These are phyloP conservation scores for Chalaropsis ovoidea DNA, from an alignment of 2,329 filamentous ascomycete genomes.

Conservation along the genomic window DNA sequence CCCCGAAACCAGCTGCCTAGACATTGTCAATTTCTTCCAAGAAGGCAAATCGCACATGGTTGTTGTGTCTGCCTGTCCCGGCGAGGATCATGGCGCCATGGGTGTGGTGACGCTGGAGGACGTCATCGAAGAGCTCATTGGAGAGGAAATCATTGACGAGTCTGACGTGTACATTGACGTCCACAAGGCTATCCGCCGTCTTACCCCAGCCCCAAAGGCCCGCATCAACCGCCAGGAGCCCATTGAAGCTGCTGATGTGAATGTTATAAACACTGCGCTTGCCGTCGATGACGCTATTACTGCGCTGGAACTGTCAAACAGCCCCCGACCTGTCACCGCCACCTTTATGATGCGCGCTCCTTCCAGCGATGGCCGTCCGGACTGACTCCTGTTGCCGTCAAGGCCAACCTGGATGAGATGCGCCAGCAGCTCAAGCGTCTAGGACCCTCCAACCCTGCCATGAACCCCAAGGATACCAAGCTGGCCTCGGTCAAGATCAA, in stretches of 20 bases:
- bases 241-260: constrained; percentile 30
- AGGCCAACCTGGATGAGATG: constrained; percentile 53
- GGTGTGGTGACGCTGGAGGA: constrained; percentile 95
- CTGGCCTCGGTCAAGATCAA: constrained; percentile 60
- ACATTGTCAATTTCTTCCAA: constrained; percentile 99
- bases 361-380: constrained; percentile 43
- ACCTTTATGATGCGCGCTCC: constrained; percentile 51
- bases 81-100: constrained; percentile 80
- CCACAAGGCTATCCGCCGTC: constrained; percentile 89
- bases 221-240: constrained; percentile 40
- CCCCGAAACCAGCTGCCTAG: constrained; percentile 89
- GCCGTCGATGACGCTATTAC: background rate
- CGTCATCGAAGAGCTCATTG: constrained; percentile 96
- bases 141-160: constrained; percentile 99
- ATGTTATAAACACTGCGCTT: background rate
- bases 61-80: constrained; percentile 77
- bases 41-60: constrained; percentile 99
- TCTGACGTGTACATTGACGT: constrained; percentile 98
- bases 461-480: constrained; percentile 52
- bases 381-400: constrained; percentile 44
- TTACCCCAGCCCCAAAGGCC: constrained; percentile 72
- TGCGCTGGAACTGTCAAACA: constrained; percentile 14
- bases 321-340: constrained; percentile 38
- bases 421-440: constrained; percentile 54
- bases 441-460: constrained; percentile 56